Evolutionary conservation across 2,329 filamentous ascomycete genomes (phyloP), one percentile per base, ranked within the genome.

Genomic region (Arthrobotrys entomopaga): DNA sequence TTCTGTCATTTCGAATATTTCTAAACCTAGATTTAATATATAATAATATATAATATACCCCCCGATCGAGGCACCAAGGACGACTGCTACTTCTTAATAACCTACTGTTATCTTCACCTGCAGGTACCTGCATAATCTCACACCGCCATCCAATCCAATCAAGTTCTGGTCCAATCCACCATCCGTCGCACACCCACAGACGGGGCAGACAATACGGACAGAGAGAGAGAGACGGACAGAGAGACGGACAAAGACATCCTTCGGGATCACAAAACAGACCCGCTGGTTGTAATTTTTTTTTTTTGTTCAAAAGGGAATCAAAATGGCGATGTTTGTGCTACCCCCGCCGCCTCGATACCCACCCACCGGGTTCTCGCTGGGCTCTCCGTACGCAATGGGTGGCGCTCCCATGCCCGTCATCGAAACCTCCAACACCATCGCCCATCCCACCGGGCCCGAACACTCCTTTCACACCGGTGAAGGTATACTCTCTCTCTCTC

Each of bases 381-480:
- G 58, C 53, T 91, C 91, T 83, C 89, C 90, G 78, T 87, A 87
- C 77, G 86, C 89, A 64, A 88, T 88, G 77, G 87, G 89, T 79
- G 89, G 89, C 76, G 86, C 89, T 81, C 85, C 88, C 59, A 85
- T 88, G 42, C 90, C 91, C 42, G 87, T 96, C 81, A 90, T 97
- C 80, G 95, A 99, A 85, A 97, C 94, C 63, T 96, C 95, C 82
- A 99, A 98, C 81, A 90, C 89, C 43, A 84, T 99, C 75, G 88
- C 87, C 67, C 90, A 91, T 79, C 94, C 92, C 22, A 88, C 88
- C 40, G 91, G 91, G 3, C 87, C 91, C 22, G 93, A 97, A 79
- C 92, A 92, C 82, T 91, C 96, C 81, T 89, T 99, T 78, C 88
- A 97, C 49, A 93, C 94, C 54, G 95, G 94, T 81, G 95, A 99